Evolutionary conservation across 2,329 filamentous ascomycete species (phyloP).

Genomic region (Pestalotiopsis sp.): DNA sequence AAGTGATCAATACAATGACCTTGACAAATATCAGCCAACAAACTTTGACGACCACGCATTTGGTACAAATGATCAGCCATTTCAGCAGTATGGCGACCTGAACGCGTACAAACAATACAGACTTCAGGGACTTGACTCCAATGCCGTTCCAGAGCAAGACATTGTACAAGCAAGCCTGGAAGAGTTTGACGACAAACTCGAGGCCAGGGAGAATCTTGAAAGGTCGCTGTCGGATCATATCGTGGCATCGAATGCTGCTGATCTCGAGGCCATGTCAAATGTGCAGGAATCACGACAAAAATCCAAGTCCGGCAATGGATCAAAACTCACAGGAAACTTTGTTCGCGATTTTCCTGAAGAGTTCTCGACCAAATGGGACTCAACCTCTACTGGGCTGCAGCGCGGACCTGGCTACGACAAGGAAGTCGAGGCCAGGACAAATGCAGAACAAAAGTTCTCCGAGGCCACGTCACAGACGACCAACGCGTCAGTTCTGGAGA

Average conservation of each 20-base stretch:
- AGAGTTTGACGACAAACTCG: conserved; percentile 39
- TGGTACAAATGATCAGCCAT: conserved; percentile 25
- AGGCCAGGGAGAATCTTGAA: conserved; percentile 30
- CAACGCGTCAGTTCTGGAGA: conserved; percentile 25
- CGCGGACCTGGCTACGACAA: conserved; percentile 18
- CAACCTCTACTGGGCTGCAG: conserved; percentile 6
- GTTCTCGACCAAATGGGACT: conserved; percentile 45
- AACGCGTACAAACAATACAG: conserved; percentile 39
- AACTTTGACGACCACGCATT: conserved; percentile 25
- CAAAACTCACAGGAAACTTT: conserved; percentile 48
- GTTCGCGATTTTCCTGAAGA: conserved; percentile 56
- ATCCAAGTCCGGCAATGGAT: conserved; percentile 23
- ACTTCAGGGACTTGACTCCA: conserved; percentile 37
- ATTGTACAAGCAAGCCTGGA: conserved; percentile 36
- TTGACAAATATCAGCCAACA: conserved; percentile 38
- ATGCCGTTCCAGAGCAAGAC: conserved; percentile 31
- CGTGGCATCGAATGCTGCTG: conserved; percentile 30
- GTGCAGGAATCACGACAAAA: conserved; percentile 24
- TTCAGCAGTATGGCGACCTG: conserved; percentile 42
- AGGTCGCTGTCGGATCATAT: conserved; percentile 31
- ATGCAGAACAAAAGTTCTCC: conserved; percentile 25
- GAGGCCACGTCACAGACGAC: conserved; percentile 24
- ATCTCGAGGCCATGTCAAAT: conserved; percentile 26
- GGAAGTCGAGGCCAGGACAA: conserved; percentile 19
- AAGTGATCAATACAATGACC: conserved; percentile 36